Base-by-base conservation (phyloP, 2,329 filamentous ascomycete species). In the Stachybotrys elegans region DNA sequence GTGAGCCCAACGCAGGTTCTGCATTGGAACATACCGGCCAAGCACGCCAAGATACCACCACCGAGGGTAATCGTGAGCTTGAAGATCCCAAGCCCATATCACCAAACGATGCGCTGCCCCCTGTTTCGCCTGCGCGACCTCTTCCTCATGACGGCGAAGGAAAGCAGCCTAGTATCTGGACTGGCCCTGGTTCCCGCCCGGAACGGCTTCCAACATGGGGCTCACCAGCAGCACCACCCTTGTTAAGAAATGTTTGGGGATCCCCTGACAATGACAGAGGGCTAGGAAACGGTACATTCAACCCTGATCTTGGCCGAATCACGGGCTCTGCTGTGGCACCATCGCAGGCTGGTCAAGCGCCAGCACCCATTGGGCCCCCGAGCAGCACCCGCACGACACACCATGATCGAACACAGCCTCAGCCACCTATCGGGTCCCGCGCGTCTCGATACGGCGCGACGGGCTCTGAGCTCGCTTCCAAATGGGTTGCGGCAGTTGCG, bases 201-300 rank as follows among this genome's bases (percentile, higher is more conserved):
- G 77, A 81, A 17, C 68, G 73, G 38, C 72, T 71, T 42, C 60
- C 71, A 11, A 64, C 72, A 2, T 83, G 80, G 79, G 67, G 66
- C 9, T 36, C 34, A 22, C 56, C 67, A 22, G 58, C 59, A 17
- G 58, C 66, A 29, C 74, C 73, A 39, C 66, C 70, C 36, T 50
- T 68, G 11, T 61, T 71, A 12, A 71, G 76, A 39, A 88, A 84
- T 57, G 83, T 90, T 16, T 91, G 86, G 86, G 86, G 82, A 16
- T 80, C 84, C 35, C 83, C 82, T n/a, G 79, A 80, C 43, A 83
- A 78, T 53, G 82, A 87, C 51, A 76, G 82, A 43, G 82, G 79
- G 11, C 79, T 91, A 17, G 86, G 86, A 4, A 91, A 91, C 59
- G 86, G 86, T 35, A 88, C 85, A 1, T 91, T 91, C 56, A 81